These are phyloP conservation scores for Salvia sclarea DNA, from an alignment of 305 asterid genomes.

Conservation along the genomic window DNA sequence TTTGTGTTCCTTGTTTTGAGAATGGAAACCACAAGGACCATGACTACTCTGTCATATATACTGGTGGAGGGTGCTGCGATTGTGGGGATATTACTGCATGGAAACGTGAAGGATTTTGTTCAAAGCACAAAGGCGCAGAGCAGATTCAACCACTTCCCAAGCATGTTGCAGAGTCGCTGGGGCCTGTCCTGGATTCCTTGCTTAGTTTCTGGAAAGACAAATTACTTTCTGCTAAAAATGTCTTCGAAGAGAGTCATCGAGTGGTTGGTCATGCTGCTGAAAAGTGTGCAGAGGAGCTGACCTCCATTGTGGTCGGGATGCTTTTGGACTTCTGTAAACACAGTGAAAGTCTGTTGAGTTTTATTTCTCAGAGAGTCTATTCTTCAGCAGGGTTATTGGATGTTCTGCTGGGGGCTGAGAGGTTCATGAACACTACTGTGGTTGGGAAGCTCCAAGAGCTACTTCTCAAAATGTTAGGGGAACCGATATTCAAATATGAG, in stretches of 20 bases:
- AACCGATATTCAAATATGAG: slow-evolving; percentile 87
- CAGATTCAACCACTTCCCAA: slow-evolving; percentile 83
- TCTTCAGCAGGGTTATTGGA: slow-evolving; percentile 71
- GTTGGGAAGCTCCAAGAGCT: slow-evolving; percentile 81
- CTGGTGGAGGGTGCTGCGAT: slow-evolving; percentile 98
- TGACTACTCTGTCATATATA: slow-evolving; percentile 82
- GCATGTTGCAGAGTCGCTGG: slow-evolving; percentile 57
- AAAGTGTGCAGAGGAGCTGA: slow-evolving; percentile 63
- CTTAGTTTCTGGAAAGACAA: slow-evolving; percentile 67
- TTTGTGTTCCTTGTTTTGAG: slow-evolving; percentile 91
- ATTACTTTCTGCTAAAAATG: slow-evolving; percentile 42
- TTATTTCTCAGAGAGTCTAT: slow-evolving; percentile 72
- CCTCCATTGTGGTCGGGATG: slow-evolving; percentile 73
- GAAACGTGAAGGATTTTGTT: slow-evolving; percentile 97
- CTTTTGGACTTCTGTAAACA: slow-evolving; percentile 72
- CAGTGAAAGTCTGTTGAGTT: slow-evolving; percentile 93
- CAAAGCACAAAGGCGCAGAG: slow-evolving; percentile 86
- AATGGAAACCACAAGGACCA: slow-evolving; percentile 93
- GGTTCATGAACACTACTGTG: slow-evolving; percentile 44
- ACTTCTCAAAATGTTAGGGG: slow-evolving; percentile 85
- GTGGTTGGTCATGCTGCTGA: slow-evolving; percentile 40
- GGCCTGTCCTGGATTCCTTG: slow-evolving; percentile 74
- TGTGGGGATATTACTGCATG: slow-evolving; percentile 99
- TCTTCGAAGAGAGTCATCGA: slow-evolving; percentile 46
- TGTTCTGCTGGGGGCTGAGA: slow-evolving; percentile 75